Conservation (phyloP, 2,329 filamentous ascomycete genomes). For the Seiridium unicorne region DNA sequence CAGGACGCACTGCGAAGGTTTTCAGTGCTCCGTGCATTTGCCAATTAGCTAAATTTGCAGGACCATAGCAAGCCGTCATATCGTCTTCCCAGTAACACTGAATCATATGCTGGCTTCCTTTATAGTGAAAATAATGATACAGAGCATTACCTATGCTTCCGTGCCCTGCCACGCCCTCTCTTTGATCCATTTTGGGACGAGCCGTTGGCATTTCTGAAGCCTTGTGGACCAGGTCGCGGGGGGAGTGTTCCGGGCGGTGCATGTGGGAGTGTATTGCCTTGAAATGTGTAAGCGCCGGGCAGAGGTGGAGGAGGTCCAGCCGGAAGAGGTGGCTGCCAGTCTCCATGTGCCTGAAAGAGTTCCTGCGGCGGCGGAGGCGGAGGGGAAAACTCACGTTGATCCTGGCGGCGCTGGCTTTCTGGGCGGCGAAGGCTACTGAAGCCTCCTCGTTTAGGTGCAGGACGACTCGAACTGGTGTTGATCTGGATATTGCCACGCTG, state of each 20-base stretch:
- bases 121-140: no score
- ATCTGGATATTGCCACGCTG: slow-evolving; percentile 23
- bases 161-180: background rate
- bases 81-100: no score
- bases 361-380: slow-evolving; percentile 4
- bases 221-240: background rate
- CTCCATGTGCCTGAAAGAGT: background rate
- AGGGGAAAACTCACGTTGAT: slow-evolving; percentile 5
- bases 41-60: no score
- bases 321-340: slow-evolving; percentile 2
- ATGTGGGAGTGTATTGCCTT: background rate
- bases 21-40: no score
- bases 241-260: background rate
- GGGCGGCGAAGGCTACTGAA: slow-evolving; percentile 1
- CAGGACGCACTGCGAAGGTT: no score
- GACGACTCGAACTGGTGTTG: background rate
- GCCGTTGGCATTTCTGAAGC: background rate
- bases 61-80: no score
- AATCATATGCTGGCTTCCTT: no score
- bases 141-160: background rate
- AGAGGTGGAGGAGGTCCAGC: slow-evolving; percentile 6
- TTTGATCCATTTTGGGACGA: background rate
- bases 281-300: background rate
- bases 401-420: slow-evolving; percentile 1
- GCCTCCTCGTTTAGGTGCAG: background rate